These are phyloP conservation scores for Noccaea bulbosa DNA, from an alignment of 345 rosid species.

Conservation along the genomic window DNA sequence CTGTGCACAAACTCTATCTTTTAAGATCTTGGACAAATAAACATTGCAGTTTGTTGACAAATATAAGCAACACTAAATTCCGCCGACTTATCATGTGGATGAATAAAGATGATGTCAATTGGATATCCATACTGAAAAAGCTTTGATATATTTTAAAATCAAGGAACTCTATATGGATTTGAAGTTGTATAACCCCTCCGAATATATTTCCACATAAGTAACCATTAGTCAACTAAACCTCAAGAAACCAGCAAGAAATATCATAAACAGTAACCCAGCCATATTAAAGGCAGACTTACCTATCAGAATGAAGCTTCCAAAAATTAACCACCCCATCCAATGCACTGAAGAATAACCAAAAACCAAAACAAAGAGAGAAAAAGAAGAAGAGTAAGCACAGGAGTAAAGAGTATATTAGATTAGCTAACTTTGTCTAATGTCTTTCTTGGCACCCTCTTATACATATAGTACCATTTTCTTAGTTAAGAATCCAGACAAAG, in stretches of 20 bases:
- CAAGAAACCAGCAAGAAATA: neutral
- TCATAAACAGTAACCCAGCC: conserved; percentile 24
- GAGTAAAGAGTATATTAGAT: conserved; percentile 1
- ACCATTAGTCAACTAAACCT: conserved; percentile 1
- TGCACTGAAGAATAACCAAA: conserved; percentile 40
- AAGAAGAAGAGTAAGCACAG: conserved; percentile 16
- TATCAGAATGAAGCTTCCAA: conserved; percentile 46
- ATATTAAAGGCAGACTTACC: conserved; percentile 28
- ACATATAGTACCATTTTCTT: conserved; percentile 21
- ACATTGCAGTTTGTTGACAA: conserved; percentile 8
- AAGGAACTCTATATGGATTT: neutral
- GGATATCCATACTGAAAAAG: neutral
- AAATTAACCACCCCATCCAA: conserved; percentile 46
- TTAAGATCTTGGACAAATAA: neutral
- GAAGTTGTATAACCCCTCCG: neutral
- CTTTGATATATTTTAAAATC: neutral
- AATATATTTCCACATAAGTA: neutral
- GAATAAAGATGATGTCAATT: conserved; percentile 11
- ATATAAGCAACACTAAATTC: neutral
- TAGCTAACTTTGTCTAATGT: neutral
- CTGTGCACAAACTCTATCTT: conserved; percentile 1
- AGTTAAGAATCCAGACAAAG: neutral
- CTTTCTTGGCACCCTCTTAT: conserved; percentile 12
- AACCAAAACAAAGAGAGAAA: neutral
- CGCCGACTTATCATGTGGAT: neutral